phyloP scores from a whole-genome alignment of 768 basidiomycete species.

The Pisolithus sp. region DNA sequence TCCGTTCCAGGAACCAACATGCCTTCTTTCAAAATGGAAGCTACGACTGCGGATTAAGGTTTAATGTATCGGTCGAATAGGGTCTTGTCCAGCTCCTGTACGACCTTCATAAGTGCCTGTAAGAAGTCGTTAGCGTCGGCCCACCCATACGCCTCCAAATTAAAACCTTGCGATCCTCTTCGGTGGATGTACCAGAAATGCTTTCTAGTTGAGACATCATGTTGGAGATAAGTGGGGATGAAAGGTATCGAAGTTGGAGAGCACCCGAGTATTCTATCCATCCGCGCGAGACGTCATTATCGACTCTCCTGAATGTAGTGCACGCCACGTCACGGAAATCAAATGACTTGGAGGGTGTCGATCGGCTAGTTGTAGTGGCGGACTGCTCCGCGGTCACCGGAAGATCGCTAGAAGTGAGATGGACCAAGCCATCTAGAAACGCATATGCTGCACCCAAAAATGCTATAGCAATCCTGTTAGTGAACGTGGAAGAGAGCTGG shows the following conservation, averaged over 20 bases:
- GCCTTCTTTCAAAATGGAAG: constrained; percentile 64
- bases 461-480: constrained; percentile 70
- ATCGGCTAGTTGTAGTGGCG: constrained; percentile 5
- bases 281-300: background rate
- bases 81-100: constrained; percentile 79
- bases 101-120: constrained; percentile 69
- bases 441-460: constrained; percentile 84
- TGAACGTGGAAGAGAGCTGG: constrained; percentile 55
- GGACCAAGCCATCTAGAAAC: constrained; percentile 80
- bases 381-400: constrained; percentile 23
- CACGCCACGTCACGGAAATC: constrained; percentile 60
- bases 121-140: background rate
- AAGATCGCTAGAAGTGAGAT: constrained; percentile 68
- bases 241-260: constrained; percentile 83
- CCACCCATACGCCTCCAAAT: background rate
- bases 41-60: constrained; percentile 65
- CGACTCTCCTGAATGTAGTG: constrained; percentile 2
- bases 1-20: constrained; percentile 78
- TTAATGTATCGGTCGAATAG: constrained; percentile 86
- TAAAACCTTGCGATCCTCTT: constrained; percentile 64
- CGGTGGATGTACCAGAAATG: constrained; percentile 64
- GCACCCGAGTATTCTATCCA: constrained; percentile 73
- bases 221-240: constrained; percentile 60
- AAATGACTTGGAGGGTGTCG: constrained; percentile 28
- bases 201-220: constrained; percentile 78